Evolutionary conservation across 352 stramenopile genomes (phyloP), one percentile per base, ranked within the genome.

Genomic region (Pythium insidiosum): DNA sequence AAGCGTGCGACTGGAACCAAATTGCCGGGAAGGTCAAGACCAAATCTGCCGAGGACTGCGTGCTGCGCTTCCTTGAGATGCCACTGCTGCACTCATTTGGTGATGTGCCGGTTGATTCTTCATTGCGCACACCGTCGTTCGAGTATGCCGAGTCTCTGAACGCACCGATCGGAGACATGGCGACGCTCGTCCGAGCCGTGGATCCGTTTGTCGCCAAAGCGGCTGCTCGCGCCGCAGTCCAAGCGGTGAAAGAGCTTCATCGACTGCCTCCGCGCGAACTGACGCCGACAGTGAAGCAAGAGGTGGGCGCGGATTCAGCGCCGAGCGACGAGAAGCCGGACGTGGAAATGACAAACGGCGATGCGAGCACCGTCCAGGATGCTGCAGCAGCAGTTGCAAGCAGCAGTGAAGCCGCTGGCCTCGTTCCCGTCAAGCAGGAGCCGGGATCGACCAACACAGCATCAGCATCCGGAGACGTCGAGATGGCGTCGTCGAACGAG

Each of bases 11-110:
- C 52, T 92, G 79, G 79, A 87, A 88, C 44, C 63, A 69, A 31
- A 68, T 92, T 23, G 74, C 75, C 2, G 61, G 57, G n/a, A 80
- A 78, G 33, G 66, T 92, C 6, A 59, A 63, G 31, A 72, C 59
- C 25, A 89, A 88, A 56, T 78, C 68, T 13, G 68, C 76, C 3
- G 66, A 88, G n/a, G 72, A 88, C 38, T 92, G 76, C 39, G 53
- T 92, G 46, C 43, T 87, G 38, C 76, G 83, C 26, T 92, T 92
- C 56, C 61, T 92, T 9, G 66, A 87, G 55, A 47, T 87, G 40
- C 73, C 76, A 9, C 53, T 92, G 38, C 51, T 86, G 21, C 46
- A 71, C 23, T 57, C 66, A 24, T 25, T 25, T 31, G 13, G 26
- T 1, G 44, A 37, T n/a, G 19, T 18, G 9, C 13, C 9, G 3